These are phyloP conservation scores for Colletotrichum gloeosporioides DNA, from an alignment of 2,329 filamentous ascomycete species.

Conservation along the genomic window DNA sequence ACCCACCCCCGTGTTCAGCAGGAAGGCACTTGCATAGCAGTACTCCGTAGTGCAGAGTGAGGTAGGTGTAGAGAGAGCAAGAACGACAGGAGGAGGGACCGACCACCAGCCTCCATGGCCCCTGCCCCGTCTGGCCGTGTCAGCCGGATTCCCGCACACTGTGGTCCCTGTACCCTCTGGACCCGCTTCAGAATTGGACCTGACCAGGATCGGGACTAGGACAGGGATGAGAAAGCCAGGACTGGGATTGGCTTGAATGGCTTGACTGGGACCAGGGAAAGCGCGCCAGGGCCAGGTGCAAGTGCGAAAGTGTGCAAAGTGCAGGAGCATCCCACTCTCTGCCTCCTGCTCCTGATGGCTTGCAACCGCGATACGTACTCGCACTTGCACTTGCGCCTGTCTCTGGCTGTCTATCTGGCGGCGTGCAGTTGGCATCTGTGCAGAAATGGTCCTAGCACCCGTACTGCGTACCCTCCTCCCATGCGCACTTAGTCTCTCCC, in stretches of 20 bases:
- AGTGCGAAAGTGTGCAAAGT: slow-evolving; percentile 4
- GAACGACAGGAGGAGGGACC: background rate
- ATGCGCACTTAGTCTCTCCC: background rate
- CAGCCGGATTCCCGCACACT: background rate
- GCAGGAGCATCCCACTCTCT: background rate
- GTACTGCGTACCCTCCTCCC: background rate
- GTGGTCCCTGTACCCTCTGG: slow-evolving; percentile 11
- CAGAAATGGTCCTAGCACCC: slow-evolving; percentile 1
- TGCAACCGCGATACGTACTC: background rate
- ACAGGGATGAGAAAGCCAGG: background rate
- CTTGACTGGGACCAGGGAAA: background rate
- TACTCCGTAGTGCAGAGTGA: background rate
- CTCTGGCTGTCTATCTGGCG: slow-evolving; percentile 12
- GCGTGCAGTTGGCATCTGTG: slow-evolving; percentile 14
- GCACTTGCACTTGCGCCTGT: background rate
- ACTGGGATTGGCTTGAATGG: background rate
- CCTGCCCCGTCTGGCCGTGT: background rate
- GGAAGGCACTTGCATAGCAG: background rate
- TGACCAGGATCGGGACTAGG: slow-evolving; percentile 9
- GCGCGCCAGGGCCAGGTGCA: background rate
- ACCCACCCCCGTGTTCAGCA: background rate
- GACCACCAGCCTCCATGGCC: slow-evolving; percentile 6
- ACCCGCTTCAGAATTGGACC: background rate
- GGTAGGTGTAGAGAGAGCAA: background rate
- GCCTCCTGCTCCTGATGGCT: slow-evolving; percentile 4